phyloP scores from a whole-genome alignment of 2,329 filamentous ascomycete genomes.

The Pyricularia sp. region DNA sequence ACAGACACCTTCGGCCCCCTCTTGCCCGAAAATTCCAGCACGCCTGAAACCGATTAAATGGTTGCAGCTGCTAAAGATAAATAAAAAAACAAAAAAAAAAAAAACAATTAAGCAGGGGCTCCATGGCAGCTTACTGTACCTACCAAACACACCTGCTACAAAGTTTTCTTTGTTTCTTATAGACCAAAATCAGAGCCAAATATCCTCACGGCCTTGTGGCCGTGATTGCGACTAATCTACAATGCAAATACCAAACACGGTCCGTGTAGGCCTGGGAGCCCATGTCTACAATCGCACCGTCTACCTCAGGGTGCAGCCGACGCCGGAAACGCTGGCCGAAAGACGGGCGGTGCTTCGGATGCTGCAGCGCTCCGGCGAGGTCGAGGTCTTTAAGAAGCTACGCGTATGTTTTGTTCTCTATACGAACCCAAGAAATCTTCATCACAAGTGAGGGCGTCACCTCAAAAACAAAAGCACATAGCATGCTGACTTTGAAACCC shows the following conservation, averaged over 20 bases:
- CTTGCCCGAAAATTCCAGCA: too few species aligned
- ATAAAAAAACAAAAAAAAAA: too few species aligned
- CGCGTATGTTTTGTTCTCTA: constrained; percentile 19
- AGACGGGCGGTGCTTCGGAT: constrained; percentile 44
- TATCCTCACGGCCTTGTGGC: background rate
- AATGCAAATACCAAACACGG: background rate
- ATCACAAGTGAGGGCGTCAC: background rate
- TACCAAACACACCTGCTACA: background rate
- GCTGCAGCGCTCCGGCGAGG: constrained; percentile 36
- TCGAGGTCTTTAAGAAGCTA: constrained; percentile 44
- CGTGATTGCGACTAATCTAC: background rate
- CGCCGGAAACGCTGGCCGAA: constrained; percentile 42
- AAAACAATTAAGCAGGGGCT: too few species aligned
- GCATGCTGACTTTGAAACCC: background rate
- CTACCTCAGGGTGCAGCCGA: constrained; percentile 40
- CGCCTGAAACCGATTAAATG: too few species aligned
- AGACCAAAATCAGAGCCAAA: background rate
- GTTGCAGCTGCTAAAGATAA: too few species aligned
- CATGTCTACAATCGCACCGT: constrained; percentile 20
- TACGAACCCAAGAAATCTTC: background rate
- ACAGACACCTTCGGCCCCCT: too few species aligned
- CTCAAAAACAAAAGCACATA: background rate
- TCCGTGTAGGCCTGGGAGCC: background rate
- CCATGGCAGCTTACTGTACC: too few species aligned
- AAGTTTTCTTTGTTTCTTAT: background rate